phyloP scores from a whole-genome alignment of 495 filamentous ascomycete species.

The Niebla homalea region DNA sequence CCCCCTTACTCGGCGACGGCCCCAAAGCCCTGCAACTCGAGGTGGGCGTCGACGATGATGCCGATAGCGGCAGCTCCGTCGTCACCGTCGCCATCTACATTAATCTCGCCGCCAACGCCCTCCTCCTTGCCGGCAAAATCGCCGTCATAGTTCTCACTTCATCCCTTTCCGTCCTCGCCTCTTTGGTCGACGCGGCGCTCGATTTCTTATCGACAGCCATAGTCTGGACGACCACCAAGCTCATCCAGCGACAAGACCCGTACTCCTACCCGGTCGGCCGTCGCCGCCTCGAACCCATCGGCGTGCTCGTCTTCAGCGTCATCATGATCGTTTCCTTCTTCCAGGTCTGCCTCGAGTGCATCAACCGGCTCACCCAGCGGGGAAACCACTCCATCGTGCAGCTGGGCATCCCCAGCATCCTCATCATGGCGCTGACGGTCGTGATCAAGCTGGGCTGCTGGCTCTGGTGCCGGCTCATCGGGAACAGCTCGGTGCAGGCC shows the following conservation, averaged over 20 bases:
- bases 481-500: slow-evolving; percentile 79
- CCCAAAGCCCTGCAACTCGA: slow-evolving; percentile 9
- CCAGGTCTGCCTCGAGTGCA: slow-evolving; percentile 65
- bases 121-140: slow-evolving; percentile 69
- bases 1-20: slow-evolving; percentile 40
- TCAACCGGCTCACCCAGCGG: slow-evolving; percentile 42
- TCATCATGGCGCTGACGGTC: slow-evolving; percentile 67
- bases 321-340: slow-evolving; percentile 82
- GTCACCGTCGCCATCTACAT: slow-evolving; percentile 72
- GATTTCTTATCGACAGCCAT: slow-evolving; percentile 83
- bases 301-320: slow-evolving; percentile 65
- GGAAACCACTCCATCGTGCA: slow-evolving; percentile 49
- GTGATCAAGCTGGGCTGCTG: slow-evolving; percentile 72
- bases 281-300: slow-evolving; percentile 63
- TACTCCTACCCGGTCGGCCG: slow-evolving; percentile 77
- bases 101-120: slow-evolving; percentile 71
- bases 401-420: slow-evolving; percentile 58
- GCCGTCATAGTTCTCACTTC: slow-evolving; percentile 63
- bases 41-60: slow-evolving; percentile 26
- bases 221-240: slow-evolving; percentile 64
- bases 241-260: slow-evolving; percentile 62
- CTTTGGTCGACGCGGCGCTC: slow-evolving; percentile 74
- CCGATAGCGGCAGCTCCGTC: slow-evolving; percentile 45
- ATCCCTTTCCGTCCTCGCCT: slow-evolving; percentile 79
- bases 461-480: slow-evolving; percentile 81